Percentiles rank a stretch among this genome's conserved stretches.
Conservation (phyloP, 805 yeast genomes). For the Candida sphagnicola region DNA sequence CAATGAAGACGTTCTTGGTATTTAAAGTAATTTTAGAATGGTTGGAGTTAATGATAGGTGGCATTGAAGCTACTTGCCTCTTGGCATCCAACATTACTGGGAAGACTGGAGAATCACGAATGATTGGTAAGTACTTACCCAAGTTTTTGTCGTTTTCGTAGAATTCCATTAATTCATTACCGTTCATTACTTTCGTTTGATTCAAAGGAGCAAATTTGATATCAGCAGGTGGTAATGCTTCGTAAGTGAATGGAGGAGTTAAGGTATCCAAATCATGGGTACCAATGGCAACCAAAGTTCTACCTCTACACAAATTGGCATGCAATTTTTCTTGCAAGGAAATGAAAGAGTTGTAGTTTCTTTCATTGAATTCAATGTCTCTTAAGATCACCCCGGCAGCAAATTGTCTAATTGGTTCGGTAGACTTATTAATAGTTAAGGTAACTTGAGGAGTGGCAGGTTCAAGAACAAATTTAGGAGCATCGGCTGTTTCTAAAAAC, state of each 20-base stretch:
- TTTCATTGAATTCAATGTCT: conserved; percentile 73
- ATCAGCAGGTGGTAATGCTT: conserved; percentile 75
- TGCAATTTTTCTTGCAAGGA: conserved; percentile 95
- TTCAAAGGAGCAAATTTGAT: conserved; percentile 72
- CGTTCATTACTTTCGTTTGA: conserved; percentile 67
- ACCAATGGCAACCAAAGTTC: conserved; percentile 97
- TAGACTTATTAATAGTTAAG: conserved; percentile 72
- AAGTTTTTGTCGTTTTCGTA: conserved; percentile 88
- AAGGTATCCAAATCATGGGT: conserved; percentile 90
- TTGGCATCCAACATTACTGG: conserved; percentile 85
- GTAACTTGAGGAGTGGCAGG: conserved; percentile 58
- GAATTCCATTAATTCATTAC: conserved; percentile 77
- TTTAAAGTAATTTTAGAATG: conserved; percentile 81
- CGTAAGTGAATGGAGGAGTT: conserved; percentile 80
- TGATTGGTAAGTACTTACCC: conserved; percentile 83
- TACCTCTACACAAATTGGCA: conserved; percentile 91
- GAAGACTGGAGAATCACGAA: conserved; percentile 81
- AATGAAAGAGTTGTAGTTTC: conserved; percentile 90
- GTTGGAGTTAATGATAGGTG: conserved; percentile 95
- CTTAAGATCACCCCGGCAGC: conserved; percentile 95
- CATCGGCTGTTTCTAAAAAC: conserved; percentile 64
- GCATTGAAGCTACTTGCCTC: conserved; percentile 81
- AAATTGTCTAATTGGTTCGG: conserved; percentile 76
- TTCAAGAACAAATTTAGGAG: conserved; percentile 65
- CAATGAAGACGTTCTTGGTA: conserved; percentile 87